A percentile compares a stretch with the other conserved stretches of the same genome.
These are phyloP conservation scores for Drechslerella coelobrocha DNA, from an alignment of 2,329 filamentous ascomycete genomes.

Conservation along the genomic window DNA sequence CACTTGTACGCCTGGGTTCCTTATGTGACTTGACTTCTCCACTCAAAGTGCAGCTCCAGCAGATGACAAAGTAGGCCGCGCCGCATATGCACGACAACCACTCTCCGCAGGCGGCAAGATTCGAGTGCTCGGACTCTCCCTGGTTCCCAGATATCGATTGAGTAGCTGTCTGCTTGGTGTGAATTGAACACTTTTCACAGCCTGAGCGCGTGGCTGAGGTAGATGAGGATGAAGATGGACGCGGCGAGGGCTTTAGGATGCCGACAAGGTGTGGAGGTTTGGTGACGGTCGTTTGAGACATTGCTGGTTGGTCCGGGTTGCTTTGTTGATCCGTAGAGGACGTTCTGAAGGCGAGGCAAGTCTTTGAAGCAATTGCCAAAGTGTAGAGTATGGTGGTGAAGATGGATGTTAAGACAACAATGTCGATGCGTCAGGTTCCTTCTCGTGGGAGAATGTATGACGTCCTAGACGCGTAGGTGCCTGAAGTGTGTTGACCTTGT, in stretches of 20 bases:
- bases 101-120: constrained; percentile 39
- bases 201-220: constrained; percentile 4
- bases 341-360: too few species aligned
- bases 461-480: too few species aligned
- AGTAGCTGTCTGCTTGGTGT: constrained; percentile 19
- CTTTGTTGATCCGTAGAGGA: background rate
- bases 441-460: too few species aligned
- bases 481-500: constrained; percentile 41
- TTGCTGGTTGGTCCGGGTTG: background rate
- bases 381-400: too few species aligned
- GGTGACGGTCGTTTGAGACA: constrained; percentile 28
- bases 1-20: constrained; percentile 22
- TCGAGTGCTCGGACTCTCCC: constrained; percentile 37
- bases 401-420: too few species aligned
- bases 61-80: constrained; percentile 39
- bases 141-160: constrained; percentile 9
- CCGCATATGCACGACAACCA: constrained; percentile 45
- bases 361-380: too few species aligned
- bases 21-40: constrained; percentile 45
- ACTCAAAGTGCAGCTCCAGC: constrained; percentile 46
- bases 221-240: constrained; percentile 11
- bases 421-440: too few species aligned
- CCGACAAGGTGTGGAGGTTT: constrained; percentile 18
- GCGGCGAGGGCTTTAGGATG: constrained; percentile 21
- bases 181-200: constrained; percentile 33